Conservation (phyloP, 768 basidiomycete genomes). For the Pholiota microspora region DNA sequence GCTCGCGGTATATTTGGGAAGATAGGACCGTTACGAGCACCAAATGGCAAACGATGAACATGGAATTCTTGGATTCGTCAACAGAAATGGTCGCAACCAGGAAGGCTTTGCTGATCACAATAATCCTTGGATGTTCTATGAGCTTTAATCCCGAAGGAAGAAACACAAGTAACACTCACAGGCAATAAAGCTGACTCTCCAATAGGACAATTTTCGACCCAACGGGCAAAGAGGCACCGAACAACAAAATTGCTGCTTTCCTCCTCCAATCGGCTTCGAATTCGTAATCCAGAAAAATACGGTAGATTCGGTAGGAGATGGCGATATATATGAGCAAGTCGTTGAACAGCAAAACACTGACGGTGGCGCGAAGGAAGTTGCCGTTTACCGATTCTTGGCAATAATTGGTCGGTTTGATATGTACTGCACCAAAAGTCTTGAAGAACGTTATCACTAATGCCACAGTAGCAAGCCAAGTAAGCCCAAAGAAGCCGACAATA, state of each 20-base stretch:
- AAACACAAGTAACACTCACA: slow-evolving; percentile 6
- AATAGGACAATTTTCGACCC: slow-evolving; percentile 10
- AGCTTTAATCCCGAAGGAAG: neutral
- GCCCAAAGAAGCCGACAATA: slow-evolving; percentile 22
- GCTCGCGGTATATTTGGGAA: slow-evolving; percentile 10
- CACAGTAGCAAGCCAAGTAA: slow-evolving; percentile 26
- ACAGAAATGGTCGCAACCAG: slow-evolving; percentile 2
- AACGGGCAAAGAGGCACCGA: slow-evolving; percentile 11
- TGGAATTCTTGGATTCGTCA: neutral
- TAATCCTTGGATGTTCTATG: neutral
- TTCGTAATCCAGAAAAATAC: slow-evolving; percentile 12
- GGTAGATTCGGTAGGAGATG: slow-evolving; percentile 27
- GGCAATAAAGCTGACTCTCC: slow-evolving; percentile 16
- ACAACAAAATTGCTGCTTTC: slow-evolving; percentile 4
- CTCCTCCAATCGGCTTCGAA: slow-evolving; percentile 2
- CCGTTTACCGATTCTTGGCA: slow-evolving; percentile 19
- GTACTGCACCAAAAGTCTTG: slow-evolving; percentile 17
- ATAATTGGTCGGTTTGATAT: slow-evolving; percentile 18
- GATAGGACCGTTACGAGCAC: slow-evolving; percentile 8
- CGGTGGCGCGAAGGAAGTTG: slow-evolving; percentile 13
- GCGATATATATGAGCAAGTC: slow-evolving; percentile 30
- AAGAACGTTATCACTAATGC: slow-evolving; percentile 12
- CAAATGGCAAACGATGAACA: slow-evolving; percentile 15
- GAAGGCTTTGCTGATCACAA: slow-evolving; percentile 6
- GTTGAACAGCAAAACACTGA: slow-evolving; percentile 17